These are phyloP conservation scores for Diversispora epigaea DNA, from an alignment of 192 early-diverging fungal species.

Conservation along the genomic window DNA sequence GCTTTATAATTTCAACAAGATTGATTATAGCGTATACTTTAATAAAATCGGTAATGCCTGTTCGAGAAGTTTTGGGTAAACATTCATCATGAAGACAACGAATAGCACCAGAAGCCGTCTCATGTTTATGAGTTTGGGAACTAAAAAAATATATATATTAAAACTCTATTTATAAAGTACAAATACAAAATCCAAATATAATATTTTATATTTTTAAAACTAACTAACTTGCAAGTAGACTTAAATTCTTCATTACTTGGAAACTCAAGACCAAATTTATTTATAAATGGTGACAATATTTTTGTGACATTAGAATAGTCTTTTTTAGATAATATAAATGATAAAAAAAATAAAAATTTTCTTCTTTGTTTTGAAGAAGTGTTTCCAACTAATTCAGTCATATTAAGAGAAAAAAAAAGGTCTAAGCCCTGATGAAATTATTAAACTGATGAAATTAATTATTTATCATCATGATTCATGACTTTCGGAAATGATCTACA, in stretches of 20 bases:
- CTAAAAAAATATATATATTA: background rate
- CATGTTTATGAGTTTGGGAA: constrained; percentile 7
- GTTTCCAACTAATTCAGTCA: background rate
- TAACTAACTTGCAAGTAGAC: background rate
- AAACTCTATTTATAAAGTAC: background rate
- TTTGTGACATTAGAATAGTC: background rate
- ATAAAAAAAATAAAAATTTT: background rate
- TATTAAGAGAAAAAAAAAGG: too few species aligned
- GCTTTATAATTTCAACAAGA: background rate
- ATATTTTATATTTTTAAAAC: background rate
- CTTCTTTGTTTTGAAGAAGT: background rate
- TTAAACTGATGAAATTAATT: too few species aligned
- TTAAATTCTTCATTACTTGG: constrained; percentile 2
- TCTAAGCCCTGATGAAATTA: too few species aligned
- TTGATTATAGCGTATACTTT: background rate
- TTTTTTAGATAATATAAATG: constrained; percentile 12
- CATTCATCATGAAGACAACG: constrained; percentile 11
- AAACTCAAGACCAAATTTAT: background rate
- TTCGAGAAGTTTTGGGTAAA: constrained; percentile 6
- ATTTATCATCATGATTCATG: too few species aligned
- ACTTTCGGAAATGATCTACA: too few species aligned
- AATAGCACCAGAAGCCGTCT: background rate
- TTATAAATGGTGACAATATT: background rate
- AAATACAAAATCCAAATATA: too few species aligned
- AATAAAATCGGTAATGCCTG: background rate